Percentiles rank a stretch among this genome's conserved stretches.
phyloP scores from a whole-genome alignment of 352 stramenopile genomes.

The Globisporangium irregulare region DNA sequence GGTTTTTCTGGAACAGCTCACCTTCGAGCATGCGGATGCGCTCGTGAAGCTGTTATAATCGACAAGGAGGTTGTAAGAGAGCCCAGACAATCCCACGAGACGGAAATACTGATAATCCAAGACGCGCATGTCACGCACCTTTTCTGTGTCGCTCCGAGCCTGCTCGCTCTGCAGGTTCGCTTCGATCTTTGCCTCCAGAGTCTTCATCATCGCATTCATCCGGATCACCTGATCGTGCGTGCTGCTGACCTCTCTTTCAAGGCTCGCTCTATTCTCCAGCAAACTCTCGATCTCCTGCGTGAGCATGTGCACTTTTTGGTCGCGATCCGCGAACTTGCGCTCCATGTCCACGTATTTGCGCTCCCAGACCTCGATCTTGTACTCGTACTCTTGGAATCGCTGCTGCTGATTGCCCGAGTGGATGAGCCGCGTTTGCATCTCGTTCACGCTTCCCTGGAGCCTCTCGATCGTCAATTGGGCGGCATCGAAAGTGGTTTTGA shows the following conservation, averaged over 20 bases:
- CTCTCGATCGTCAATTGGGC: slow-evolving; percentile 30
- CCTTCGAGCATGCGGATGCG: slow-evolving; percentile 42
- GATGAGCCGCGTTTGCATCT: slow-evolving; percentile 28
- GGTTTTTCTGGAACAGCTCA: slow-evolving; percentile 37
- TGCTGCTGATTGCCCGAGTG: slow-evolving; percentile 20
- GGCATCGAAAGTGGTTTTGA: slow-evolving; percentile 29
- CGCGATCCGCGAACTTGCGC: slow-evolving; percentile 20
- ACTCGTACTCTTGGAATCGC: slow-evolving; percentile 37
- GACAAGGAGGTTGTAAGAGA: neutral
- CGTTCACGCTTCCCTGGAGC: slow-evolving; percentile 30
- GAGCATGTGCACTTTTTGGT: slow-evolving; percentile 25
- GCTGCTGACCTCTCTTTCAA: slow-evolving; percentile 36
- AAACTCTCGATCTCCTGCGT: slow-evolving; percentile 21
- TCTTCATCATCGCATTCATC: slow-evolving; percentile 38
- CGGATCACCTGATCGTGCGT: slow-evolving; percentile 51
- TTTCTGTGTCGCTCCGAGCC: slow-evolving; percentile 5
- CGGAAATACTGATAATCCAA: neutral
- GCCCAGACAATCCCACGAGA: neutral
- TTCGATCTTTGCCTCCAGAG: slow-evolving; percentile 48
- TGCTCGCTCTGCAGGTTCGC: slow-evolving; percentile 25
- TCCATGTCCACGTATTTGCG: slow-evolving; percentile 29
- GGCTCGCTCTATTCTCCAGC: slow-evolving; percentile 21
- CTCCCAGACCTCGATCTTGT: slow-evolving; percentile 38
- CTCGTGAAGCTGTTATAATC: slow-evolving; percentile 25
- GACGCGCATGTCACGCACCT: slow-evolving; percentile 9